Evolutionary conservation across 2,329 filamentous ascomycete species (phyloP).

Genomic region (Botrytis sinoallii): DNA sequence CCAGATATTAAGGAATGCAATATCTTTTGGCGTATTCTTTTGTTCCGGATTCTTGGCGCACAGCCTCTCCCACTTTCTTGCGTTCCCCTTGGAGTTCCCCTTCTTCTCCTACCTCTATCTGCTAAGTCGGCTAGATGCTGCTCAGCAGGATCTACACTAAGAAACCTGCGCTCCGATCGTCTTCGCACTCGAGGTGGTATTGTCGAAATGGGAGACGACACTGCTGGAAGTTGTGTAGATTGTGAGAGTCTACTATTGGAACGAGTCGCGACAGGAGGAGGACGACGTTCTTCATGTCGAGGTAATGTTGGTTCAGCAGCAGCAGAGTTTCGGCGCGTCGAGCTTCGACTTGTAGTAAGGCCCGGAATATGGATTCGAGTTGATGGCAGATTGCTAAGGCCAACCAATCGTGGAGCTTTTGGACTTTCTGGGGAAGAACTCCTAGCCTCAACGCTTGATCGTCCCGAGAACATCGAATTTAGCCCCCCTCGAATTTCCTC

Average conservation of each 20-base stretch:
- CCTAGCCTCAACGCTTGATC: slow-evolving; percentile 30
- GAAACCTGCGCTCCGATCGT: slow-evolving; percentile 35
- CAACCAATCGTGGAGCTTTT: slow-evolving; percentile 46
- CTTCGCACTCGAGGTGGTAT: slow-evolving; percentile 22
- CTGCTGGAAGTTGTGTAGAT: slow-evolving; percentile 17
- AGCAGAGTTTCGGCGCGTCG: slow-evolving; percentile 33
- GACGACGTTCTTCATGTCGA: neutral
- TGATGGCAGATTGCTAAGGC: slow-evolving; percentile 41
- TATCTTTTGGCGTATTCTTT: slow-evolving; percentile 52
- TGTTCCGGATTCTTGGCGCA: slow-evolving; percentile 54
- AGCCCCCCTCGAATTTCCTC: slow-evolving; percentile 29
- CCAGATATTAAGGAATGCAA: slow-evolving; percentile 64
- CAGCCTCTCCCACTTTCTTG: slow-evolving; percentile 27
- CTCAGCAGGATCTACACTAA: slow-evolving; percentile 49
- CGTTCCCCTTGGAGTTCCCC: slow-evolving; percentile 32
- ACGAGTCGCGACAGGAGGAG: slow-evolving; percentile 23
- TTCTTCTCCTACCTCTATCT: slow-evolving; percentile 43
- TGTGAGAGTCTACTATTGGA: slow-evolving; percentile 23
- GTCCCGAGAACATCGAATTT: slow-evolving; percentile 33
- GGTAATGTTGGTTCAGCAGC: slow-evolving; percentile 16
- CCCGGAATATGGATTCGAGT: slow-evolving; percentile 45
- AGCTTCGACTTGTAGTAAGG: slow-evolving; percentile 39
- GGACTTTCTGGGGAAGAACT: slow-evolving; percentile 39
- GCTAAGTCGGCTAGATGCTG: slow-evolving; percentile 47
- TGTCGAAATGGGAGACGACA: slow-evolving; percentile 23